These are phyloP conservation scores for Eucalyptus regnans DNA, from an alignment of 345 rosid genomes.

Conservation along the genomic window DNA sequence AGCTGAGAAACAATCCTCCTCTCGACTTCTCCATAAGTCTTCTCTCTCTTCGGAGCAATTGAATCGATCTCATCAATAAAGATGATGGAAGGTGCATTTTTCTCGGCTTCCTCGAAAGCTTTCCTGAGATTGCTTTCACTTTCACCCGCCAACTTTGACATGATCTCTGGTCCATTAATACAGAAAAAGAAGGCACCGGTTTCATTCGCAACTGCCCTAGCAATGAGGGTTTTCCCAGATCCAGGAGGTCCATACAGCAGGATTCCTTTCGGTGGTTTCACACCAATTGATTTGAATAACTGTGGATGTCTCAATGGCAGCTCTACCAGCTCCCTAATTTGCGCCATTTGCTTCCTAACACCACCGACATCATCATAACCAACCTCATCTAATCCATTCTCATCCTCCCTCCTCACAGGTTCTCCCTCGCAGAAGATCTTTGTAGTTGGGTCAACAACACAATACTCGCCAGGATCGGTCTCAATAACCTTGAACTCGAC, in stretches of 20 bases:
- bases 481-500: constrained; percentile 85
- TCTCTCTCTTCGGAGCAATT: constrained; percentile 92
- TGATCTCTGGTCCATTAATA: constrained; percentile 90
- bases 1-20: constrained; percentile 95
- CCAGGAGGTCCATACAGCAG: constrained; percentile 83
- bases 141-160: constrained; percentile 95
- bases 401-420: constrained; percentile 83
- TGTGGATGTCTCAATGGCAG: constrained; percentile 94
- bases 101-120: constrained; percentile 96
- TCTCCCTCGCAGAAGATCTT: constrained; percentile 96
- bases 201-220: constrained; percentile 91
- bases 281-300: constrained; percentile 87
- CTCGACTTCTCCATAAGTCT: constrained; percentile 91
- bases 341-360: constrained; percentile 96
- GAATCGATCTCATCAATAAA: constrained; percentile 90
- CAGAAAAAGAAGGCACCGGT: constrained; percentile 91
- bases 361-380: constrained; percentile 98
- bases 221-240: constrained; percentile 84
- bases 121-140: constrained; percentile 94
- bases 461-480: constrained; percentile 75
- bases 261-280: constrained; percentile 86
- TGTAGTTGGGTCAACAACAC: constrained; percentile 89
- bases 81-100: constrained; percentile 86
- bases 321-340: constrained; percentile 89
- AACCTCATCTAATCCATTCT: constrained; percentile 79